Percentiles rank a stretch among this genome's conserved stretches.
Conservation (phyloP, 2,329 filamentous ascomycete genomes). For the Massarina eburnea region DNA sequence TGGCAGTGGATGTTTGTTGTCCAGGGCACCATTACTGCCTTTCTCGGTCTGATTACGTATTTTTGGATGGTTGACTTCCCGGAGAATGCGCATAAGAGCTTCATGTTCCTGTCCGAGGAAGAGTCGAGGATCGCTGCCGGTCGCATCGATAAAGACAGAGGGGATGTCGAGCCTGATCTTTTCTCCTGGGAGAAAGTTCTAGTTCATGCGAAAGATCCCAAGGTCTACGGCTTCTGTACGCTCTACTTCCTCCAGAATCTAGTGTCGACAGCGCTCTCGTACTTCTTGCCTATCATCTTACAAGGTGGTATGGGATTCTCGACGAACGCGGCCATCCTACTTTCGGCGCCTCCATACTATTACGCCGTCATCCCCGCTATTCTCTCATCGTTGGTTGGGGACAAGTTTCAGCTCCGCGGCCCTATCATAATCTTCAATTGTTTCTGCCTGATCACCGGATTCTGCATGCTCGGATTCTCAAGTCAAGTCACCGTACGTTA, state of each 20-base stretch:
- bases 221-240: slow-evolving; percentile 65
- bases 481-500: slow-evolving; percentile 63
- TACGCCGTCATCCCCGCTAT: slow-evolving; percentile 66
- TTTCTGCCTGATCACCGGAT: slow-evolving; percentile 62
- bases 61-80: slow-evolving; percentile 74
- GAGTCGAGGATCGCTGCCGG: slow-evolving; percentile 60
- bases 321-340: slow-evolving; percentile 54
- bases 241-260: slow-evolving; percentile 69
- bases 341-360: slow-evolving; percentile 69
- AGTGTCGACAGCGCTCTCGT: slow-evolving; percentile 65
- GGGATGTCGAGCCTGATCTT: slow-evolving; percentile 59
- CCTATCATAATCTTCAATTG: slow-evolving; percentile 68
- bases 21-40: slow-evolving; percentile 61
- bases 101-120: slow-evolving; percentile 58
- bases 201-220: slow-evolving; percentile 59
- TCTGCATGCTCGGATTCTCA: slow-evolving; percentile 66
- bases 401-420: slow-evolving; percentile 61
- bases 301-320: slow-evolving; percentile 50
- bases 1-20: slow-evolving; percentile 73
- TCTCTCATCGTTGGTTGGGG: slow-evolving; percentile 63
- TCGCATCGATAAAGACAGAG: slow-evolving; percentile 63
- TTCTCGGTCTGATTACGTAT: slow-evolving; percentile 63
- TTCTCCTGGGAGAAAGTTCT: slow-evolving; percentile 61
- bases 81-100: slow-evolving; percentile 59
- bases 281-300: slow-evolving; percentile 66